Evolutionary conservation across 2,329 filamentous ascomycete genomes (phyloP).

Genomic region (Lasiodiplodia theobromae): DNA sequence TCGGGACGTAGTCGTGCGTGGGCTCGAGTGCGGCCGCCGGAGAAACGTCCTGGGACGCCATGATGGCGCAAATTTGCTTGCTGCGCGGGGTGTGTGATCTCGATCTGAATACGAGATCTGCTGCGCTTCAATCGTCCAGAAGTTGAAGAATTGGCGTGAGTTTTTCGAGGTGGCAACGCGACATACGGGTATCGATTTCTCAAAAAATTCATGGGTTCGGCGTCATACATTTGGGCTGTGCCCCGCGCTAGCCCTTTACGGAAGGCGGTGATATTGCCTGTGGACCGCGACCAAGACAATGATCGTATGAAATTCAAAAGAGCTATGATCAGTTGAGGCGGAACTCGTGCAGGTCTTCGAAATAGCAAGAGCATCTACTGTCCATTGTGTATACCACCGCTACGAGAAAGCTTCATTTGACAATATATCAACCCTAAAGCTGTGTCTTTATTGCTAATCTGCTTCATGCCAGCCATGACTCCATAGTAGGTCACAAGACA

Average conservation of each 20-base stretch:
- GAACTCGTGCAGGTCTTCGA: neutral
- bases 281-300: neutral
- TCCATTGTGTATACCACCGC: neutral
- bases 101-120: neutral
- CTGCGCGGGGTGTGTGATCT: neutral
- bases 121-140: neutral
- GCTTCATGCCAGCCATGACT: neutral
- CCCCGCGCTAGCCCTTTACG: slow-evolving; percentile 20
- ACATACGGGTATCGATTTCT: neutral
- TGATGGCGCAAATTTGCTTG: neutral
- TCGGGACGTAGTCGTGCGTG: slow-evolving; percentile 23
- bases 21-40: slow-evolving; percentile 26
- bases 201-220: slow-evolving; percentile 28
- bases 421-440: too few relatives aligned
- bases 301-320: neutral
- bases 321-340: neutral
- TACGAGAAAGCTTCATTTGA: too few relatives aligned
- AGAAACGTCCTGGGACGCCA: slow-evolving; percentile 25
- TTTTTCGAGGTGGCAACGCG: neutral
- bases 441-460: neutral
- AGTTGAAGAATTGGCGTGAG: neutral
- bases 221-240: slow-evolving; percentile 21
- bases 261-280: slow-evolving; percentile 17
- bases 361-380: neutral
- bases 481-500: too few relatives aligned